Base-by-base conservation (phyloP, 2,329 filamentous ascomycete species). In the Fusarium subglutinans region DNA sequence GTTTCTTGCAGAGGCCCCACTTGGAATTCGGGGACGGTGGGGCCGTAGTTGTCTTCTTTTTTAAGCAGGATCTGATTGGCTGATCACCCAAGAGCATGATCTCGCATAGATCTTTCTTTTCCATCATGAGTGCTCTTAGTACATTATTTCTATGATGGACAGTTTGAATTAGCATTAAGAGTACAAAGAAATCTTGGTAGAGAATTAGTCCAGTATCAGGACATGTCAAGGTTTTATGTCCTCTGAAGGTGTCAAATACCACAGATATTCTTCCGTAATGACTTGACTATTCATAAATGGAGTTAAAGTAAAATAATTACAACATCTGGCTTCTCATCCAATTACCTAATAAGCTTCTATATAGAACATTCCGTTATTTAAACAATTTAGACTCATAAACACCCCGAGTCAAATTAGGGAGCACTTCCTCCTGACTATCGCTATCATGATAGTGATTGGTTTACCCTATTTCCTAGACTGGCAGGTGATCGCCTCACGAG, bases 401-500 rank as follows among this genome's bases (percentile, higher is more conserved):
- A n/a, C 5, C 13, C 26, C 9, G 40, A 53, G 35, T 64, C 37
- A 58, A 22, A 35, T n/a, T 6, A 41, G 28, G 50, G 51, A 61
- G 57, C 35, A 37, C 44, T 70, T 59, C 33, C 35, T 57, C 45
- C 37, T 43, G 14, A 56, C 51, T 43, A 45, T 60, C 45, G 41
- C 55, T 47, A 38, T 44, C 38, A 33, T 48, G 56, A 55, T 33
- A 41, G 48, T 75, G 73, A 78, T 78, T 78, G 76, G 76, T 35
- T 51, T 51, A 38, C 51, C 26, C 22, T 33, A 59, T 55, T 63
- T 44, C 73, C 66, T 50, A 47, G 61, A 64, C n/a, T 50, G 73
- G 74, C 76, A 78, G 76, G 64, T 76, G 74, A 78, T 72, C 76
- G 63, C n/a, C 76, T 76, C 76, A 77, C 70, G 70, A 70, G 76